A percentile compares a stretch with the other conserved stretches of the same genome.
Conservation (phyloP, 2,329 filamentous ascomycete genomes). For the Neocucurbitaria cava region DNA sequence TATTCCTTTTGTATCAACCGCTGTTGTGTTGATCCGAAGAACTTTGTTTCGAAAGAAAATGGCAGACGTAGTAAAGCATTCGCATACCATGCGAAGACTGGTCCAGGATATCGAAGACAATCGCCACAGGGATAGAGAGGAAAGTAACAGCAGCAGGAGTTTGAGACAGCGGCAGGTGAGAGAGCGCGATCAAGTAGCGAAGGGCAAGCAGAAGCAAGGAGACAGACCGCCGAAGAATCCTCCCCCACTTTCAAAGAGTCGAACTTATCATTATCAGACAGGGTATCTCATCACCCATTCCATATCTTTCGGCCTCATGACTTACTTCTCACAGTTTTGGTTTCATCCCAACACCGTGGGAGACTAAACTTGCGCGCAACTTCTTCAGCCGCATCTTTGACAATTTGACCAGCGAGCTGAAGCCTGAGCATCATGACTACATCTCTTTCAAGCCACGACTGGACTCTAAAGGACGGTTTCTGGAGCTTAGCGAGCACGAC, state of each 20-base stretch:
- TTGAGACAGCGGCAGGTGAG: conserved; percentile 5
- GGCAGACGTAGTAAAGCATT: conserved; percentile 35
- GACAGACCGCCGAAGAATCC: conserved; percentile 7
- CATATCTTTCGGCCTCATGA: background rate
- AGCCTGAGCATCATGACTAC: conserved; percentile 36
- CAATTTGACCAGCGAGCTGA: conserved; percentile 24
- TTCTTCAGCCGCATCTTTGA: conserved; percentile 30
- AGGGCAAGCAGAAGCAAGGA: conserved; percentile 2
- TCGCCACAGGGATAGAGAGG: conserved; percentile 5
- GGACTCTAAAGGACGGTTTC: conserved; percentile 40
- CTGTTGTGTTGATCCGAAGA: conserved; percentile 36
- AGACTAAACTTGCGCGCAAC: conserved; percentile 29
- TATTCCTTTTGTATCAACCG: conserved; percentile 39
- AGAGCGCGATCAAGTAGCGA: background rate
- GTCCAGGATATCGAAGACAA: conserved; percentile 35
- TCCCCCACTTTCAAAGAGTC: conserved; percentile 19
- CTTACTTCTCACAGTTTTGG: conserved; percentile 14
- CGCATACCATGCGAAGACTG: conserved; percentile 29
- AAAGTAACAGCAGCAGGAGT: conserved; percentile 11
- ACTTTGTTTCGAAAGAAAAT: conserved; percentile 35
- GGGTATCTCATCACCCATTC: conserved; percentile 4
- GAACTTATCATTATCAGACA: conserved; percentile 34
- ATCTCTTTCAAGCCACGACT: conserved; percentile 41
- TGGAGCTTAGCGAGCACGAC: conserved; percentile 50
- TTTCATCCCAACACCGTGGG: conserved; percentile 42